Evolutionary conservation across 768 basidiomycete species (phyloP), one percentile per base, ranked within the genome.

Genomic region (Amanita rimosa): DNA sequence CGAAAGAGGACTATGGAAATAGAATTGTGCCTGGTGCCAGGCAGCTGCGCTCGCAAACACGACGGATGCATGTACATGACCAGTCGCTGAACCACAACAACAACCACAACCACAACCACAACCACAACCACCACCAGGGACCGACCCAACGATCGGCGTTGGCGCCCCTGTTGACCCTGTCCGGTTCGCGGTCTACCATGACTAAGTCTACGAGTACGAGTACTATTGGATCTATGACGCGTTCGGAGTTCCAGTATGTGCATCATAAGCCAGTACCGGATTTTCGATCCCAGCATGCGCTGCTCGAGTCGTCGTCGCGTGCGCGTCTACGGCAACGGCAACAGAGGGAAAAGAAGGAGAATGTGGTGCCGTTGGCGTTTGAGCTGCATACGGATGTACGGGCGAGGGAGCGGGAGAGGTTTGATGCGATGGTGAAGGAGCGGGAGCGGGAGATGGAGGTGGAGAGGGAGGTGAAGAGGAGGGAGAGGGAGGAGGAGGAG

Each of bases 341-440:
- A n/a, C n/a, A n/a, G n/a, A n/a, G n/a, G n/a, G n/a, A n/a, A n/a
- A n/a, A 71, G 29, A 75, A 71, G 54, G 72, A 70, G 53, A 71
- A 72, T 21, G 68, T 69, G 2, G 57, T 78, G 3, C 79, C 79
- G 9, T 57, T 63, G 9, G 64, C 74, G 8, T 66, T 76, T 35
- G 57, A 63, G 47, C 67, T 84, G 52, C 66, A 60, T 49, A 85
- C 82, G 5, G 76, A 78, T 31, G 62, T 60, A 13, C 73, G 85
- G 31, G 72, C 76, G 51, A 71, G 67, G 55, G 81, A 85, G 58
- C 73, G 83, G 44, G 77, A 72, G 57, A 69, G 69, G 66, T 87
- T 81, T 60, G 81, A 87, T 41, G 72, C 70, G 53, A 67, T 62
- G 60, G 57, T 83, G 24, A 68, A 69, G 52, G 75, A 71, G 58